A percentile compares a stretch with the other conserved stretches of the same genome.
Evolutionary conservation across 2,329 filamentous ascomycete genomes (phyloP).

Genomic region (Leptographium wingfieldii): DNA sequence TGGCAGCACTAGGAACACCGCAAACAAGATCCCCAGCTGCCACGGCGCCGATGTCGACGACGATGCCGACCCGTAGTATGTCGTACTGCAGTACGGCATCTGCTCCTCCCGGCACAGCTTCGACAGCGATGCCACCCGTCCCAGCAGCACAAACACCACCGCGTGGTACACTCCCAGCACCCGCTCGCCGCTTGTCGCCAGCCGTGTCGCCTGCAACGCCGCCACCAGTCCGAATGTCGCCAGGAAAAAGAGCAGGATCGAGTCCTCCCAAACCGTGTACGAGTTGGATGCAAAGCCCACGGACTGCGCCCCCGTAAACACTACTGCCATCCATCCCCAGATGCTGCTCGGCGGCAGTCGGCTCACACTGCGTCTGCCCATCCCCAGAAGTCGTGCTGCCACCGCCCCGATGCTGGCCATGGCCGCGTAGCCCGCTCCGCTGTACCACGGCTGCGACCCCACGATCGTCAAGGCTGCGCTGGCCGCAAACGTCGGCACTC

Average conservation of each 20-base stretch:
- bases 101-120: slow-evolving; percentile 94
- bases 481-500: slow-evolving; percentile 13
- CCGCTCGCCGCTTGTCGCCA: slow-evolving; percentile 53
- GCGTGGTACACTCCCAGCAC: slow-evolving; percentile 77
- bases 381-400: slow-evolving; percentile 28
- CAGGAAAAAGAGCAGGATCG: slow-evolving; percentile 84
- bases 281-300: slow-evolving; percentile 94
- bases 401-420: slow-evolving; percentile 31
- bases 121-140: slow-evolving; percentile 71
- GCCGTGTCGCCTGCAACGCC: slow-evolving; percentile 61
- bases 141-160: slow-evolving; percentile 65
- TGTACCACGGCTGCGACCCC: slow-evolving; percentile 19
- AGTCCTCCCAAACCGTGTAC: slow-evolving; percentile 97
- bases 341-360: slow-evolving; percentile 57
- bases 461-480: not conserved
- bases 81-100: slow-evolving; percentile 92
- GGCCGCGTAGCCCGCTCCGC: slow-evolving; percentile 27
- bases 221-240: slow-evolving; percentile 73
- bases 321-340: slow-evolving; percentile 77
- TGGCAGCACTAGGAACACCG: slow-evolving; percentile 60
- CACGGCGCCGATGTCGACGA: slow-evolving; percentile 88
- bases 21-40: slow-evolving; percentile 72
- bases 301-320: slow-evolving; percentile 80
- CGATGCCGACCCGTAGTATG: slow-evolving; percentile 83
- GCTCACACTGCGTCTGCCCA: slow-evolving; percentile 25